Evolutionary conservation across 305 asterid genomes (phyloP).

Genomic region (Solanum hybrid): DNA sequence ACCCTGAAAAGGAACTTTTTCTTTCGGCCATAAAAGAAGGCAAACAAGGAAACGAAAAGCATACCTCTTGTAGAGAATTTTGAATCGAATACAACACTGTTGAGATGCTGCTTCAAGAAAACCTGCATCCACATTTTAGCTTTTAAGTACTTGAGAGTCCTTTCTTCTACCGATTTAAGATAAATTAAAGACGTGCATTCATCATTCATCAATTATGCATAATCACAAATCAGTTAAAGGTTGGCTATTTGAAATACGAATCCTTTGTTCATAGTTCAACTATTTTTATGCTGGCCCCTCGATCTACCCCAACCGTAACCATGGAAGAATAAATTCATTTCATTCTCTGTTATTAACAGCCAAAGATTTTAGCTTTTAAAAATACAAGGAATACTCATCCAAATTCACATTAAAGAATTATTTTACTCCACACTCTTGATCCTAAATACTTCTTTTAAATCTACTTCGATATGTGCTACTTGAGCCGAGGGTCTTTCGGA

Average conservation of each 20-base stretch:
- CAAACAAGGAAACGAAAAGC: not conserved
- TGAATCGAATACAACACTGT: slow-evolving; percentile 61
- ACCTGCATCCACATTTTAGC: slow-evolving; percentile 42
- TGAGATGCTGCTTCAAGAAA: slow-evolving; percentile 82
- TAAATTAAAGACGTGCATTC: not conserved
- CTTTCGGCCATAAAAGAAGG: not conserved
- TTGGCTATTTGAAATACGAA: not conserved
- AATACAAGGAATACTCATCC: not conserved
- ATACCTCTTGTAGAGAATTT: slow-evolving; percentile 21
- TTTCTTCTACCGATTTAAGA: not conserved
- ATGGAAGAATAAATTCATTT: not conserved
- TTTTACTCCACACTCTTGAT: not conserved
- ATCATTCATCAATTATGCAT: not conserved
- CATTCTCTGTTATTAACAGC: not conserved
- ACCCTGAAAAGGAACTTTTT: not conserved
- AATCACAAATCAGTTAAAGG: not conserved
- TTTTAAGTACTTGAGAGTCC: not conserved
- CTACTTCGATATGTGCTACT: not conserved
- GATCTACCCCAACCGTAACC: not conserved
- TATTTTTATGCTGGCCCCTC: not conserved
- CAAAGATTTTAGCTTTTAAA: not conserved
- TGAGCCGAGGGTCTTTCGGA: not conserved
- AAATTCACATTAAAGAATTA: not conserved
- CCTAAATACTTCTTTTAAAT: not conserved
- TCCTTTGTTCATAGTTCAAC: not conserved